Evolutionary conservation across 495 filamentous ascomycete genomes (phyloP).

Genomic region (Annulohypoxylon maeteangense): DNA sequence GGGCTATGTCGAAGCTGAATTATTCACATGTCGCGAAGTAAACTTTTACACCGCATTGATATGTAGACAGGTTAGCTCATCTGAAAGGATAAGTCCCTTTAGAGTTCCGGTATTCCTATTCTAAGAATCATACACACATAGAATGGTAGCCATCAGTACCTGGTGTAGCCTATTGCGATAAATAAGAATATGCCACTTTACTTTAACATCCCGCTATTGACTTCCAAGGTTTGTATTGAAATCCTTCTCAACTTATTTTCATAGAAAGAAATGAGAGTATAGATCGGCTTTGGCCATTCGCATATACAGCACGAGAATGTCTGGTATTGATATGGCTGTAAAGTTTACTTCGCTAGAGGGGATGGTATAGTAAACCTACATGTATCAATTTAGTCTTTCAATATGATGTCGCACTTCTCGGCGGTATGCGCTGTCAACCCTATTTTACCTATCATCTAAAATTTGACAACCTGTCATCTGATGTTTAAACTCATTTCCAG

Average conservation of each 20-base stretch:
- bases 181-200: too few species aligned
- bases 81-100: not conserved
- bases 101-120: conserved; percentile 17
- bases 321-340: not conserved
- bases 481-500: conserved; percentile 20
- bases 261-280: too few species aligned
- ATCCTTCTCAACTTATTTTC: too few species aligned
- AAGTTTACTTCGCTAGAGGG: not conserved
- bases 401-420: conserved; percentile 17
- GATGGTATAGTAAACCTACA: conserved; percentile 8
- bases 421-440: conserved; percentile 19
- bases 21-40: not conserved
- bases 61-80: too few species aligned
- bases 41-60: too few species aligned
- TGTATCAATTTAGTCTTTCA: conserved; percentile 22
- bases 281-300: too few species aligned
- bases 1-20: too few species aligned
- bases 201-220: too few species aligned
- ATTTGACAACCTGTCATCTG: conserved; percentile 29
- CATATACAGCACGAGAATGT: too few species aligned
- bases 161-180: too few species aligned
- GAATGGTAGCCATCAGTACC: not conserved
- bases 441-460: conserved; percentile 29
- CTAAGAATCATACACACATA: not conserved
- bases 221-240: too few species aligned